Conservation (phyloP, 2,329 filamentous ascomycete species). For the Clonostachys sp. region DNA sequence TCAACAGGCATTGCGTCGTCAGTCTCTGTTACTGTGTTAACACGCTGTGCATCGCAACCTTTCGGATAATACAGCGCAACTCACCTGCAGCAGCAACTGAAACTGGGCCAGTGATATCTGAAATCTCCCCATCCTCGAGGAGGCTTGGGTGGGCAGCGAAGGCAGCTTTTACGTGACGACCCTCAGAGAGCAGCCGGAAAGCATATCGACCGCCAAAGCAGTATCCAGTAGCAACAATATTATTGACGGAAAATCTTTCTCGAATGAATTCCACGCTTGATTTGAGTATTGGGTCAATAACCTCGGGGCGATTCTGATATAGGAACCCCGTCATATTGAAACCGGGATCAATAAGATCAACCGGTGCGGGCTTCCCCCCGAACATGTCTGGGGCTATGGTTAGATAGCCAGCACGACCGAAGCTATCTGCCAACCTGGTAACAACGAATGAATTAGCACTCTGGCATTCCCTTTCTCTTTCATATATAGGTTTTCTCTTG, state of each 20-base stretch:
- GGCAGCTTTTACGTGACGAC: constrained; percentile 45
- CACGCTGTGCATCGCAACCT: constrained; percentile 38
- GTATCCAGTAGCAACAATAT: constrained; percentile 50
- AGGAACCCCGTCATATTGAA: constrained; percentile 13
- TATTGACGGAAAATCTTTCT: constrained; percentile 32
- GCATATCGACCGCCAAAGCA: constrained; percentile 57
- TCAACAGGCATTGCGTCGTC: constrained; percentile 48
- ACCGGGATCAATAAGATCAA: constrained; percentile 8
- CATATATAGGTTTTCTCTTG: background rate
- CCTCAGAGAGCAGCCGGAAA: constrained; percentile 44
- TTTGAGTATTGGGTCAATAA: constrained; percentile 11
- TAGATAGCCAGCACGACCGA: constrained; percentile 15
- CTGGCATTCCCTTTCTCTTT: background rate
- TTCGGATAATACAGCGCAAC: constrained; percentile 45
- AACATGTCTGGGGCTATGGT: constrained; percentile 17
- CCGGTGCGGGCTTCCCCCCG: constrained; percentile 11
- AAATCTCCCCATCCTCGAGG: constrained; percentile 48
- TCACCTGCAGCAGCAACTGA: constrained; percentile 53
- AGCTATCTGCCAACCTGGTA: constrained; percentile 13
- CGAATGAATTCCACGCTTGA: constrained; percentile 21
- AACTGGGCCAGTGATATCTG: constrained; percentile 44
- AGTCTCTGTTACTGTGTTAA: constrained; percentile 27
- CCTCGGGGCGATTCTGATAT: constrained; percentile 7
- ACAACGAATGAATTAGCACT: background rate
- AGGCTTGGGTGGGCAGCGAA: constrained; percentile 59